A percentile compares a stretch with the other conserved stretches of the same genome.
Conservation (phyloP, 2,329 filamentous ascomycete genomes). For the Incumbomyces delicatus region DNA sequence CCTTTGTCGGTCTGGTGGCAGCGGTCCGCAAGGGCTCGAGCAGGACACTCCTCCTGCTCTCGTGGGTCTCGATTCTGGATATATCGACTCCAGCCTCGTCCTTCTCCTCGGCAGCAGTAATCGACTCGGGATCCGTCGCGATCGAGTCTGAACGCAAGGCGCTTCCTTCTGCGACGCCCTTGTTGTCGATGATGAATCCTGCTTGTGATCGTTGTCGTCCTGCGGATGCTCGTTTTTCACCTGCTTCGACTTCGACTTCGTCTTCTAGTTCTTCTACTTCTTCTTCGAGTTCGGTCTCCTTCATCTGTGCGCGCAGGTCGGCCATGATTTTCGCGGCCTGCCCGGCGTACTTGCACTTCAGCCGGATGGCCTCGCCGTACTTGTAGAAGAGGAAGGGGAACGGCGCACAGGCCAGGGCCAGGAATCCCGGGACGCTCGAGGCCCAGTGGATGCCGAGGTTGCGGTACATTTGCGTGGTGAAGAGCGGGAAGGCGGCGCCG, state of each 20-base stretch:
- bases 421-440: constrained; percentile 36
- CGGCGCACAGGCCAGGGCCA: constrained; percentile 35
- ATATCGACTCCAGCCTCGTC: neutral
- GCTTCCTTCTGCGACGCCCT: too few relatives aligned
- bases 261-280: constrained; percentile 5
- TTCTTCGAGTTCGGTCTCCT: constrained; percentile 7
- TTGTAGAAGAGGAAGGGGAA: constrained; percentile 38
- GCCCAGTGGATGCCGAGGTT: constrained; percentile 41
- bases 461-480: constrained; percentile 37
- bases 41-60: neutral
- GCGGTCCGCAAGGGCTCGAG: neutral
- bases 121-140: too few relatives aligned
- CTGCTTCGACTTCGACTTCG: neutral
- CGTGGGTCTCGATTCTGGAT: constrained; percentile 1
- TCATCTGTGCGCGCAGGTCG: constrained; percentile 13
- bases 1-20: neutral
- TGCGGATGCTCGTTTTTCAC: too few relatives aligned
- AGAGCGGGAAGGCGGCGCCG: constrained; percentile 40
- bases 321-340: constrained; percentile 25
- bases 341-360: constrained; percentile 32
- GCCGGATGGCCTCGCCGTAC: constrained; percentile 31
- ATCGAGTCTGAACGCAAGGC: too few relatives aligned
- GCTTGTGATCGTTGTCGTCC: too few relatives aligned
- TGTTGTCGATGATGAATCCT: too few relatives aligned
- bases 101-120: neutral